Evolutionary conservation across 306 rosid genomes (phyloP).

Genomic region (Corylus americana): DNA sequence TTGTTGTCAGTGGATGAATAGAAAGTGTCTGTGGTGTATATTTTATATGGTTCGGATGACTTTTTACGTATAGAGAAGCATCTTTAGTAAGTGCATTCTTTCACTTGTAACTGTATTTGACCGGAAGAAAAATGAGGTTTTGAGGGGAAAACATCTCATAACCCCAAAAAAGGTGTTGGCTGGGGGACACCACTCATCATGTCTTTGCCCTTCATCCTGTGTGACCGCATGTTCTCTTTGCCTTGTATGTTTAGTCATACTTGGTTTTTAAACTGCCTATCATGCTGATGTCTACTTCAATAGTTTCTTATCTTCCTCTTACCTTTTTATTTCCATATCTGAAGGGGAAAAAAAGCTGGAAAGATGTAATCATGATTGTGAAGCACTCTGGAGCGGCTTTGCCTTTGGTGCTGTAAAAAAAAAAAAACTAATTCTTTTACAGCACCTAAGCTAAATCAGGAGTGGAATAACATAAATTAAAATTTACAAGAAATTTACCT

Average conservation of each 20-base stretch:
- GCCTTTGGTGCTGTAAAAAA: too few species aligned
- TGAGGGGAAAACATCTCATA: not conserved
- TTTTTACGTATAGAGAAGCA: not conserved
- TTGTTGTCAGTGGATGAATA: conserved; percentile 31
- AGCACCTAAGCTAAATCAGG: too few species aligned
- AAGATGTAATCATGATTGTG: not conserved
- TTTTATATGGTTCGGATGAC: not conserved
- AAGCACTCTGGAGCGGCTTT: not conserved
- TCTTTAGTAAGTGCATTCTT: not conserved
- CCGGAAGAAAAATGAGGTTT: not conserved
- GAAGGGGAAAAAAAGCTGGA: not conserved
- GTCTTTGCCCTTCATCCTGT: not conserved
- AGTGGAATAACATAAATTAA: not conserved
- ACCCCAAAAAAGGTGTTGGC: not conserved
- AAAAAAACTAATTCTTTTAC: too few species aligned
- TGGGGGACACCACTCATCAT: not conserved
- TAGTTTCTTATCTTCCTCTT: not conserved
- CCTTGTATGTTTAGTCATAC: not conserved
- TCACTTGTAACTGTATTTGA: not conserved
- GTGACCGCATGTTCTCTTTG: not conserved
- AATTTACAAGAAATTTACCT: not conserved
- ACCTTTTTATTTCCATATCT: not conserved
- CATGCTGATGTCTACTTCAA: not conserved
- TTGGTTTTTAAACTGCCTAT: not conserved
- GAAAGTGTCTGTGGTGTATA: conserved; percentile 35